Conservation (phyloP, 2,329 filamentous ascomycete species). For the Paecilomyces dactylethromorphus region DNA sequence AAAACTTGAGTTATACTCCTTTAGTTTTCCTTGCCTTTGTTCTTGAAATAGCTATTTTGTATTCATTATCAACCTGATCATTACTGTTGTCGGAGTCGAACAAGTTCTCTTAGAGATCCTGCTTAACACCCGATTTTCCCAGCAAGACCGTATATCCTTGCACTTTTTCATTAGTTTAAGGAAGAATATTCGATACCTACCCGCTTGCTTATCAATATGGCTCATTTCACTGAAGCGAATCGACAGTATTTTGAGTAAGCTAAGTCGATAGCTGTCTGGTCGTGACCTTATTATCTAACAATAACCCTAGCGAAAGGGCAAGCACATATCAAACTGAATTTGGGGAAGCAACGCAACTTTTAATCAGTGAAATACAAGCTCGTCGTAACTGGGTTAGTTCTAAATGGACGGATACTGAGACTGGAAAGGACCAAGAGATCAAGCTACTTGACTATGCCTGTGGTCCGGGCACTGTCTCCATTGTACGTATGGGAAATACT, state of each 20-base stretch:
- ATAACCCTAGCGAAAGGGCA: slow-evolving; percentile 41
- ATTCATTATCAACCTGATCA: too few relatives aligned
- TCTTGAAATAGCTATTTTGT: background rate
- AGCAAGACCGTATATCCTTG: background rate
- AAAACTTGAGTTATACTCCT: background rate
- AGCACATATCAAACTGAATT: slow-evolving; percentile 53
- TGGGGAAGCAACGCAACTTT: slow-evolving; percentile 45
- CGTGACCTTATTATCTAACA: background rate
- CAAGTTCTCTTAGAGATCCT: background rate
- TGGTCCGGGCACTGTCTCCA: slow-evolving; percentile 61
- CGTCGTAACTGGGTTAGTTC: slow-evolving; percentile 57
- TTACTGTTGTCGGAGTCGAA: background rate
- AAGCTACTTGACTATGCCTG: slow-evolving; percentile 70
- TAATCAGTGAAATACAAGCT: slow-evolving; percentile 50
- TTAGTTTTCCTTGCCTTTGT: background rate
- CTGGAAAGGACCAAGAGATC: slow-evolving; percentile 26
- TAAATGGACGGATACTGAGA: slow-evolving; percentile 39
- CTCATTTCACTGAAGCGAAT: slow-evolving; percentile 30
- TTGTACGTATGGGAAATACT: slow-evolving; percentile 39
- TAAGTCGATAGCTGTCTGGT: slow-evolving; percentile 1
- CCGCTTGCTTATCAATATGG: slow-evolving; percentile 14
- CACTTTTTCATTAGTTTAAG: background rate
- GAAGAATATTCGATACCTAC: background rate
- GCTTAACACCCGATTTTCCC: background rate
- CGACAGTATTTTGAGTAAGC: slow-evolving; percentile 36